Percentiles rank a stretch among this genome's conserved stretches.
These are phyloP conservation scores for Hanseniaspora mollemarum DNA, from an alignment of 805 yeast species.

Conservation along the genomic window DNA sequence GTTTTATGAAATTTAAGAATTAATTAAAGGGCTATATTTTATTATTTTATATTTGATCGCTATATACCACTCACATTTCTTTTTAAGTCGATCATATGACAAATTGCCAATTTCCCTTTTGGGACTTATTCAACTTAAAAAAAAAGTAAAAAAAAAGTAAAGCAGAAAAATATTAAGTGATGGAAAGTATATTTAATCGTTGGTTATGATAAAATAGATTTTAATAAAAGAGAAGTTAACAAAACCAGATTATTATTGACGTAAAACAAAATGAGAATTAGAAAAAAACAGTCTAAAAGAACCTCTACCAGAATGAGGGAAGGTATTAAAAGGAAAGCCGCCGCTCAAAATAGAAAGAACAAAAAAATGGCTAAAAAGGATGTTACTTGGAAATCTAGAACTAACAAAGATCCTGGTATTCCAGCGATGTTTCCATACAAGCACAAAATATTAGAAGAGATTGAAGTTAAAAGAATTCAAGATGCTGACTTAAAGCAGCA, in stretches of 20 bases:
- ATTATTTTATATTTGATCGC: neutral
- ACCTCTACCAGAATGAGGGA: slow-evolving; percentile 86
- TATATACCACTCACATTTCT: neutral
- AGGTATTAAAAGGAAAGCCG: slow-evolving; percentile 91
- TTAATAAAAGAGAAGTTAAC: neutral
- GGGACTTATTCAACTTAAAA: neutral
- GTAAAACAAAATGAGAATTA: slow-evolving; percentile 34
- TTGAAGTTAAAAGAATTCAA: slow-evolving; percentile 49
- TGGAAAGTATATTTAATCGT: too few relatives aligned
- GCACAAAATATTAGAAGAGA: slow-evolving; percentile 61
- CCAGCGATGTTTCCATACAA: slow-evolving; percentile 93
- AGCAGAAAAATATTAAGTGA: too few relatives aligned
- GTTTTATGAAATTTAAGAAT: slow-evolving; percentile 32
- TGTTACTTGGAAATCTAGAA: slow-evolving; percentile 81
- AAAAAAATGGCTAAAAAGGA: slow-evolving; percentile 75
- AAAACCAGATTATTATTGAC: neutral
- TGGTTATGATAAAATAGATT: too few relatives aligned
- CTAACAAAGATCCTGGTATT: slow-evolving; percentile 83
- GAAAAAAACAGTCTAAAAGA: slow-evolving; percentile 71
- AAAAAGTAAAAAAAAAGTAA: too few relatives aligned
- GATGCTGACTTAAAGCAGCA: slow-evolving; percentile 45
- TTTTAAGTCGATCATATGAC: too few relatives aligned
- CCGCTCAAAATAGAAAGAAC: slow-evolving; percentile 82
- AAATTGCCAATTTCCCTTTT: neutral
- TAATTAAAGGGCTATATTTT: neutral